phyloP scores from a whole-genome alignment of 2,329 filamentous ascomycete species.

The Fusarium abutilonis region DNA sequence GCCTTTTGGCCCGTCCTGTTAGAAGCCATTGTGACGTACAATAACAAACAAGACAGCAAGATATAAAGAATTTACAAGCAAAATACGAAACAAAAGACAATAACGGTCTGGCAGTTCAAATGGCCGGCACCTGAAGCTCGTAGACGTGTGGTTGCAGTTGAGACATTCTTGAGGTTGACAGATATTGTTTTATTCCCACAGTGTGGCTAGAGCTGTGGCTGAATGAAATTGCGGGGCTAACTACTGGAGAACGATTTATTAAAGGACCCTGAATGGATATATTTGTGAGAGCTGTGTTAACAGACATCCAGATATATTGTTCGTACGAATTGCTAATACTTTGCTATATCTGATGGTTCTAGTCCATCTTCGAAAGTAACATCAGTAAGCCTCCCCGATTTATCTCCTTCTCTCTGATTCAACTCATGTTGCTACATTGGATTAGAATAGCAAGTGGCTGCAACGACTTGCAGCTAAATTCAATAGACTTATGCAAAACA shows the following conservation, averaged over 20 bases:
- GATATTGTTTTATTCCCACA: slow-evolving; percentile 22
- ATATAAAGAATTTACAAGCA: slow-evolving; percentile 20
- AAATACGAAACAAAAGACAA: slow-evolving; percentile 4
- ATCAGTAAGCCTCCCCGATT: background rate
- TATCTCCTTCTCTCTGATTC: no score
- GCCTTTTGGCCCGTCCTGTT: slow-evolving; percentile 28
- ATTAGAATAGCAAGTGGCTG: no score
- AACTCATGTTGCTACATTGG: no score
- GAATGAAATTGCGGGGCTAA: slow-evolving; percentile 11
- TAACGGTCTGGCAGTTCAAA: slow-evolving; percentile 40
- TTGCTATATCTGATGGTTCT: no score
- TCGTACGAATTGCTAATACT: no score
- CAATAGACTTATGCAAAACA: no score
- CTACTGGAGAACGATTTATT: background rate
- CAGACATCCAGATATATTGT: no score
- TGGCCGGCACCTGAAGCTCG: slow-evolving; percentile 49
- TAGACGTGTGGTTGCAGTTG: slow-evolving; percentile 36
- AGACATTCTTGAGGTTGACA: slow-evolving; percentile 37
- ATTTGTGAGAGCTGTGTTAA: no score
- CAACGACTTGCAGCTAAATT: no score
- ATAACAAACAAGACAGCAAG: background rate
- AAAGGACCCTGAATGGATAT: no score
- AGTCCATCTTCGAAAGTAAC: background rate
- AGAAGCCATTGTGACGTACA: slow-evolving; percentile 33
- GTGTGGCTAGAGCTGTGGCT: slow-evolving; percentile 41